A percentile compares a stretch with the other conserved stretches of the same genome.
Evolutionary conservation across 192 early-diverging fungal genomes (phyloP).

Genomic region (Entomortierella parvispora): DNA sequence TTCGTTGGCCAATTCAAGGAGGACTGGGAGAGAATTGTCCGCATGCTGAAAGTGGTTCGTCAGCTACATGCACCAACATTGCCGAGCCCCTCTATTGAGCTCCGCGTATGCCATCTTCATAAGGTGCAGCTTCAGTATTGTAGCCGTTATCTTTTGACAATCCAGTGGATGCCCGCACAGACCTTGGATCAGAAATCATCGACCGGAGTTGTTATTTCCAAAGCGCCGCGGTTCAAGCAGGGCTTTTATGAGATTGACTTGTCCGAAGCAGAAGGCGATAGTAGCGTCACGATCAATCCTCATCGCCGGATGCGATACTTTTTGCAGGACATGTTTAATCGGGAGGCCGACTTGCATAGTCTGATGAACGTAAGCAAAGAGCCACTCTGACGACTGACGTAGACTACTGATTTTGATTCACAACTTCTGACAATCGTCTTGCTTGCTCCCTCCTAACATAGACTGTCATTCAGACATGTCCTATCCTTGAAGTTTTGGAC

Average conservation of each 20-base stretch:
- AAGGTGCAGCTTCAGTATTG: constrained; percentile 29
- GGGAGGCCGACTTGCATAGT: constrained; percentile 37
- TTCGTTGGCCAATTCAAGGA: constrained; percentile 43
- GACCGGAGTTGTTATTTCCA: constrained; percentile 15
- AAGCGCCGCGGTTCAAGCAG: constrained; percentile 38
- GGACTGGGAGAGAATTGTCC: constrained; percentile 47
- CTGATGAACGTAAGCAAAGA: constrained; percentile 52
- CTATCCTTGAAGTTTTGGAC: constrained; percentile 38
- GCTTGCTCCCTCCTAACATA: not conserved
- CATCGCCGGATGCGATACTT: constrained; percentile 44
- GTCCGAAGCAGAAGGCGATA: not conserved
- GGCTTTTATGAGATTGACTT: constrained; percentile 35
- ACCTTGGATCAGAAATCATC: constrained; percentile 22
- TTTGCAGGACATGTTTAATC: constrained; percentile 48
- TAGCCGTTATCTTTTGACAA: constrained; percentile 14
- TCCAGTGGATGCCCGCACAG: constrained; percentile 26
- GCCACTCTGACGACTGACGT: too few species aligned
- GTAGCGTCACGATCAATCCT: constrained; percentile 17
- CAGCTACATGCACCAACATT: constrained; percentile 46
- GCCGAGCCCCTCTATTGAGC: constrained; percentile 12
- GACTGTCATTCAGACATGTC: constrained; percentile 34
- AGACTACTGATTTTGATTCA: not conserved
- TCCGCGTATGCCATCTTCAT: constrained; percentile 28
- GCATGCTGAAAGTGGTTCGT: constrained; percentile 36
- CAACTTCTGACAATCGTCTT: not conserved